These are phyloP conservation scores for Paramicrosporidium saccamoebae DNA, from an alignment of 371 early-diverging fungal genomes.

Conservation along the genomic window DNA sequence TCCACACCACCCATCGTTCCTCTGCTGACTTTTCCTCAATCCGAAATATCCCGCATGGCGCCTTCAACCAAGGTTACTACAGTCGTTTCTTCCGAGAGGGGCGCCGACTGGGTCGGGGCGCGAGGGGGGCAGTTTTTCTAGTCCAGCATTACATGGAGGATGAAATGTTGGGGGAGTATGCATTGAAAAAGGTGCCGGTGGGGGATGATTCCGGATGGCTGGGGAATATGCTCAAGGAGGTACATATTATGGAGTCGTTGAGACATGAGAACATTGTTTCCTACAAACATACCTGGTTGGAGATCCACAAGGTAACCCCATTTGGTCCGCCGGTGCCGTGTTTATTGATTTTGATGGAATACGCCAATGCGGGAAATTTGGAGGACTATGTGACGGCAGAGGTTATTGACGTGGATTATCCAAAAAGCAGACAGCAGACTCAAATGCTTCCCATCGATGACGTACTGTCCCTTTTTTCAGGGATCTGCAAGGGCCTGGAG, in stretches of 20 bases:
- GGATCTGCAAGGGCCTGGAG: conserved; percentile 47
- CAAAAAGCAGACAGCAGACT: neutral
- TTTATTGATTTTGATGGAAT: conserved; percentile 83
- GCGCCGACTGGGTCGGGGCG: conserved; percentile 52
- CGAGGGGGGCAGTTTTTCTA: conserved; percentile 56
- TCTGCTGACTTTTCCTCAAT: conserved; percentile 1
- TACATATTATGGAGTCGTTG: conserved; percentile 49
- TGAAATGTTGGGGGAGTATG: conserved; percentile 46
- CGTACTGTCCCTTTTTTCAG: conserved; percentile 48
- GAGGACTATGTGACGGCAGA: conserved; percentile 41
- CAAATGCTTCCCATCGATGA: conserved; percentile 16
- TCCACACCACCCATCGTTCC: conserved; percentile 1
- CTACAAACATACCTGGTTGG: conserved; percentile 79
- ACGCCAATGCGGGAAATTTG: conserved; percentile 77
- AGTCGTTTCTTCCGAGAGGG: conserved; percentile 62
- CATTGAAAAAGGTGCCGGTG: conserved; percentile 69
- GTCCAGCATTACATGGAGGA: conserved; percentile 43
- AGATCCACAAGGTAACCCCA: conserved; percentile 26
- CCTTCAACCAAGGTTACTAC: conserved; percentile 71
- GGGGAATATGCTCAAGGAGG: conserved; percentile 66
- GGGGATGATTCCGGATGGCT: conserved; percentile 70
- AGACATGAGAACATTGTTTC: conserved; percentile 64
- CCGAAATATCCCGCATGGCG: conserved; percentile 10
- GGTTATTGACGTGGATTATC: neutral
- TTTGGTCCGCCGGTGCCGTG: conserved; percentile 77